Conservation (phyloP, 768 basidiomycete species). For the Hygrophoropsis aurantiaca region DNA sequence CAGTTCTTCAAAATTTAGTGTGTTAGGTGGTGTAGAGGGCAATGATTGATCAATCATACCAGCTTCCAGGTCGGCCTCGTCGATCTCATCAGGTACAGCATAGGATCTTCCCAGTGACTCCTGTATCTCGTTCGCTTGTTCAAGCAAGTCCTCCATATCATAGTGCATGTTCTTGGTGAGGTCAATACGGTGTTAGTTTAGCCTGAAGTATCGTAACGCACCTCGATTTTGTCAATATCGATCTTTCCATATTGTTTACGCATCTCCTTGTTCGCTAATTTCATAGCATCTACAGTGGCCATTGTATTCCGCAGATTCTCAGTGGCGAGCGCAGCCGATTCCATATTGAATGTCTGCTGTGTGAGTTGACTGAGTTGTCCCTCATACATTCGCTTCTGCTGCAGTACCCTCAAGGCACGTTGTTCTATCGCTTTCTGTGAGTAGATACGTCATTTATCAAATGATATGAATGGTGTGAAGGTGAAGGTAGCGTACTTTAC, state of each 20-base stretch:
- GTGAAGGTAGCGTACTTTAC: slow-evolving; percentile 63
- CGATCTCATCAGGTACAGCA: slow-evolving; percentile 94
- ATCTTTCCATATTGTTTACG: slow-evolving; percentile 97
- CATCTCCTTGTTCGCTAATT: slow-evolving; percentile 93
- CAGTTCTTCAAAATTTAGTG: slow-evolving; percentile 59
- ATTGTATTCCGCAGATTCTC: slow-evolving; percentile 98
- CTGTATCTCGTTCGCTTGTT: slow-evolving; percentile 97
- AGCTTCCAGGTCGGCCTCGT: slow-evolving; percentile 96
- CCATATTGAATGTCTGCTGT: slow-evolving; percentile 99
- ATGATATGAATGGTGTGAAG: background rate
- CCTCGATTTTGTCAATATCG: slow-evolving; percentile 98
- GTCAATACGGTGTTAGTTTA: background rate
- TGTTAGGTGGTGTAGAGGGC: slow-evolving; percentile 2
- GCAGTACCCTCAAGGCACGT: slow-evolving; percentile 88
- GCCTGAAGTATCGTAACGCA: slow-evolving; percentile 39
- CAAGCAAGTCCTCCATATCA: slow-evolving; percentile 97
- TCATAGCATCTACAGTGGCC: slow-evolving; percentile 98
- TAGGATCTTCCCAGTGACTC: slow-evolving; percentile 92
- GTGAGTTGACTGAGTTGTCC: slow-evolving; percentile 84
- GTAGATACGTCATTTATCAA: background rate
- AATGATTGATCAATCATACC: slow-evolving; percentile 46
- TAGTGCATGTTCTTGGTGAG: slow-evolving; percentile 80
- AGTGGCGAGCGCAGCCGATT: slow-evolving; percentile 92
- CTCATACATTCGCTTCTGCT: slow-evolving; percentile 97
- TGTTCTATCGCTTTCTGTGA: slow-evolving; percentile 85